Percentiles rank a stretch among this genome's conserved stretches.
phyloP scores from a whole-genome alignment of 768 basidiomycete species.

The Mycena olivaceomarginata region DNA sequence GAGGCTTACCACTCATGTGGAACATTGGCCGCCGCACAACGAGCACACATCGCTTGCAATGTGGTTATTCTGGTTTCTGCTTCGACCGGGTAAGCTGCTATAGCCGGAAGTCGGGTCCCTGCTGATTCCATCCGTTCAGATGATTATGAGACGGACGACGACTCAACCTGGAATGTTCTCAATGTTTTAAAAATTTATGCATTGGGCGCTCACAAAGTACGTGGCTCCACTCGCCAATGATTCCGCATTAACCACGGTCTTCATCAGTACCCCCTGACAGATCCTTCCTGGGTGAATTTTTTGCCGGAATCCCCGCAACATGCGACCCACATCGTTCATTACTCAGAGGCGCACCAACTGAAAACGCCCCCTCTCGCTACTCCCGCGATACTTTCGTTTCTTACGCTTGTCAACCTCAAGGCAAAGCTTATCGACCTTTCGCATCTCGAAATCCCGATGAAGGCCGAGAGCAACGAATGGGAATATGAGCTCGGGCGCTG shows the following conservation, averaged over 20 bases:
- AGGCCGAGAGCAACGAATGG: slow-evolving; percentile 72
- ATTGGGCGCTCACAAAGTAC: slow-evolving; percentile 78
- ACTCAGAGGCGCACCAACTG: slow-evolving; percentile 66
- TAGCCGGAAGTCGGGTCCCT: not conserved
- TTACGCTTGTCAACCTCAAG: slow-evolving; percentile 70
- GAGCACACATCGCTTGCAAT: slow-evolving; percentile 76
- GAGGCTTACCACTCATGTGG: slow-evolving; percentile 59
- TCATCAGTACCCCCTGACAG: slow-evolving; percentile 76
- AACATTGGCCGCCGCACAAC: slow-evolving; percentile 75
- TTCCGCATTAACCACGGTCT: slow-evolving; percentile 38
- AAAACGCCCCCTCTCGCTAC: slow-evolving; percentile 78
- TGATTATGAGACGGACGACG: slow-evolving; percentile 64
- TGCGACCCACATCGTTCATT: slow-evolving; percentile 59
- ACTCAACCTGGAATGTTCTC: slow-evolving; percentile 65
- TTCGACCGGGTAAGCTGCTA: slow-evolving; percentile 72
- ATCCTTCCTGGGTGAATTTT: slow-evolving; percentile 76
- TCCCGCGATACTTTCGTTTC: slow-evolving; percentile 84
- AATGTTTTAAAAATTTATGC: slow-evolving; percentile 77
- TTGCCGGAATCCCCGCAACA: slow-evolving; percentile 56
- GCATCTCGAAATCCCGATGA: slow-evolving; percentile 55
- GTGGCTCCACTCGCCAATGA: slow-evolving; percentile 20
- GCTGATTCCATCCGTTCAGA: slow-evolving; percentile 56
- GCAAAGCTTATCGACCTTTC: slow-evolving; percentile 53
- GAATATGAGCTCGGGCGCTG: slow-evolving; percentile 83
- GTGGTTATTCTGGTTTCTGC: slow-evolving; percentile 88